Evolutionary conservation across 2,329 filamentous ascomycete species (phyloP), one percentile per base, ranked within the genome.

Genomic region (Seiridium cupressi): DNA sequence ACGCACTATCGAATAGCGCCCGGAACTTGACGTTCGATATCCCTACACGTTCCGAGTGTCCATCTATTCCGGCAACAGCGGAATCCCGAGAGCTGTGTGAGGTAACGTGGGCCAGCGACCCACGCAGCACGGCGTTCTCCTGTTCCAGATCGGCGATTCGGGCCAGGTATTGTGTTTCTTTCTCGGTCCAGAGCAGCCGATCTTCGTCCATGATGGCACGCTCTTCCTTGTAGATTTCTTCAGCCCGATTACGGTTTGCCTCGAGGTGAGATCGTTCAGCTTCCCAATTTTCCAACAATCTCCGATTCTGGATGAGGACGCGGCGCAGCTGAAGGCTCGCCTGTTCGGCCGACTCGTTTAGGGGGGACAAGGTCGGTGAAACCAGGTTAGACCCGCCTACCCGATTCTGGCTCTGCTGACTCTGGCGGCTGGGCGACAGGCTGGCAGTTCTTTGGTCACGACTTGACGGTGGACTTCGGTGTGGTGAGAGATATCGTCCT

Each of bases 161-260:
- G 9, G 26, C 9, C 9, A 58, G 34, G 11, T 54, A 53, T 32
- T 60, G 55, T 13, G 67, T 66, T 67, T 77, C 81, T 64, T 84
- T 80, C 11, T 70, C 69, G 31, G 78, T 70, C 81, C 81, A 84
- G 10, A 74, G 69, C 13, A 76, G 68, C 18, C 79, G 76, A 62
- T 83, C 79, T 44, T 81, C 79, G 56, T 84, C 80, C 78, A 84
- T 84, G 59, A 84, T 75, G 55, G 73, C 73, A 6, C 81, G 79
- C 66, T 85, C 82, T 64, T 84, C 81, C 62, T 78, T 78, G 65
- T 84, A 84, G n/a, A 84, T 78, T 66, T 83, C 79, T 64, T 84
- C 83, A 3, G 79, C 82, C 11, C 81, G 78, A 51, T 78, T 77
- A 9, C 82, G 79, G 62, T 81, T 83, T 5, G 81, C 81, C 66